Evolutionary conservation across 208 protist species (phyloP), one percentile per base, ranked within the genome.

Genomic region (Wallacemonas sp.): DNA sequence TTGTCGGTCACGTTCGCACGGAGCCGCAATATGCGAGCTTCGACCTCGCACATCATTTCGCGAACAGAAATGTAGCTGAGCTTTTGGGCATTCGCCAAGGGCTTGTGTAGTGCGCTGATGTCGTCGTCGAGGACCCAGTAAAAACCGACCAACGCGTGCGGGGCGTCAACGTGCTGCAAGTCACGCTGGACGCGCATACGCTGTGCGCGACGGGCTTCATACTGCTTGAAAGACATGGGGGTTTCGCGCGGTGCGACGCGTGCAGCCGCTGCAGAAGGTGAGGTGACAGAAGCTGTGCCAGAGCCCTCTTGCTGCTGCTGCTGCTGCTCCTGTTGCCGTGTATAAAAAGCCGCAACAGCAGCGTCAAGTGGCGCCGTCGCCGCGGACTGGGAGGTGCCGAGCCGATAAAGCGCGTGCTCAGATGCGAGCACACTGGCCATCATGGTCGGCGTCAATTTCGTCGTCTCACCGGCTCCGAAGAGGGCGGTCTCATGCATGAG

Each of bases 41-140:
- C 79, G 4, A 88, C 74, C 28, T 88, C 62, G 2, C 71, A 54
- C 61, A 94, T 74, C 67, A 90, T 82, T 33, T 77, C 71, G 15
- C 88, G 82, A 2, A 72, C 53, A 14, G 83, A 81, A 26, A 92
- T 78, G 31, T 46, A 62, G 39, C 62, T 17, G 39, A 42, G 27
- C 21, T 65, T 81, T 19, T 41, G 54, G 27, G 41, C 53, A 1
- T 55, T 8, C 2, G 26, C 51, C 41, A 56, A 24, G 11, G 72
- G 55, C 28, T 62, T 49, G 61, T 78, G 69, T 41, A 96, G 92
- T 59, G 61, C 60, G 46, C 78, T 83, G 54, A 96, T 91, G 58
- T 96, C 91, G 64, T 96, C 91, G 39, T 96, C 91, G n/a, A 96
- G 62, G 0, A 96, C 90, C 89, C 91, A 96, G 64, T 89, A 89